Evolutionary conservation across 148 eudicot species (phyloP).

Genomic region (Tetragonia tetragonoides): DNA sequence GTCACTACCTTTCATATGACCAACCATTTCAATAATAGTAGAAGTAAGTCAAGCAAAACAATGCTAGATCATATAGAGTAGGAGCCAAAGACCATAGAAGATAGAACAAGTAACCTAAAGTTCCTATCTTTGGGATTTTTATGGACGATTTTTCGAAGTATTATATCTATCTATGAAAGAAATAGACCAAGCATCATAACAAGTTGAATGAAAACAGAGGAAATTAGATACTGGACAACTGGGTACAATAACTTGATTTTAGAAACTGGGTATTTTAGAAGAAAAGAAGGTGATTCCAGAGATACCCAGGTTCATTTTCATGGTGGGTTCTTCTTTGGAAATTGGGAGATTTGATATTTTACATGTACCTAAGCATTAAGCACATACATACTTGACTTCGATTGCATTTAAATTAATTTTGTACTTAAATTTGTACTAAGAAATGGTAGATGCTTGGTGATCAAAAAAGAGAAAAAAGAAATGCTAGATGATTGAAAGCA

Average conservation of each 20-base stretch:
- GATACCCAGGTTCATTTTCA: constrained; percentile 5
- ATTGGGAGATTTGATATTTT: too few species aligned
- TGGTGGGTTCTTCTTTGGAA: neutral
- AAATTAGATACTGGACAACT: too few species aligned
- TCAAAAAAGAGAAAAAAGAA: too few species aligned
- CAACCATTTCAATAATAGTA: constrained; percentile 47
- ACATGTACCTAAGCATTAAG: too few species aligned
- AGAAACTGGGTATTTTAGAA: constrained; percentile 11
- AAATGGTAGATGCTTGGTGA: too few species aligned
- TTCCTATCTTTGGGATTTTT: constrained; percentile 27
- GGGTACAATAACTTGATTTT: too few species aligned
- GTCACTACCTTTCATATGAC: constrained; percentile 33
- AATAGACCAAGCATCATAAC: constrained; percentile 32
- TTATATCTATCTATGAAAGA: constrained; percentile 36
- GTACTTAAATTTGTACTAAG: too few species aligned
- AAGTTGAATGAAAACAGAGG: constrained; percentile 36
- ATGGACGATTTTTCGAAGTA: neutral
- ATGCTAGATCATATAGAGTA: constrained; percentile 32
- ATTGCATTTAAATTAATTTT: too few species aligned
- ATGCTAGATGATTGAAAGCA: too few species aligned
- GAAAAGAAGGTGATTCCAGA: neutral
- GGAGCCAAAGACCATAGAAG: constrained; percentile 29
- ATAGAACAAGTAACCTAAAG: constrained; percentile 31
- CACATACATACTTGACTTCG: too few species aligned
- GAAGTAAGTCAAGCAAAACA: constrained; percentile 34